A percentile compares a stretch with the other conserved stretches of the same genome.
Conservation (phyloP, 2,329 filamentous ascomycete species). For the Exophiala sp. region DNA sequence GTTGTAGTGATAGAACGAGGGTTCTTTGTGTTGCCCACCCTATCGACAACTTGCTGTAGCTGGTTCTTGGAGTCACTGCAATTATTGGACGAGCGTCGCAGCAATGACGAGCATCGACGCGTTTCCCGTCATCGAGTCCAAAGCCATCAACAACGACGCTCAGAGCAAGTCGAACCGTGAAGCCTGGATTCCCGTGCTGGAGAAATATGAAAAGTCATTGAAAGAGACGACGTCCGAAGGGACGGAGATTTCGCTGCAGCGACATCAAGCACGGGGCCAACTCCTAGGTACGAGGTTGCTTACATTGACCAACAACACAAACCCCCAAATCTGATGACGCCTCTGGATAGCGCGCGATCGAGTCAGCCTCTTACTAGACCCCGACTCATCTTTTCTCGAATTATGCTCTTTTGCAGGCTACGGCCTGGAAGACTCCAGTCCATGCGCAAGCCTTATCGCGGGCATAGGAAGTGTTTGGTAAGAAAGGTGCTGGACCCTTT, state of each 20-base stretch:
- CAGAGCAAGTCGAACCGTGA: constrained; percentile 18
- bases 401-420: constrained; percentile 37
- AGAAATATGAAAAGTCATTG: constrained; percentile 31
- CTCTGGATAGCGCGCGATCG: constrained; percentile 36
- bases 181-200: constrained; percentile 33
- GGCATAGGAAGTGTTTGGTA: constrained; percentile 37
- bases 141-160: neutral
- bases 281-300: constrained; percentile 31
- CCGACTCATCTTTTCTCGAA: constrained; percentile 39
- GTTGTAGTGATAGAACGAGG: no score
- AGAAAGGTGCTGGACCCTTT: neutral
- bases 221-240: constrained; percentile 32
- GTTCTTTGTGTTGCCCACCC: no score
- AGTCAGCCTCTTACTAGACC: constrained; percentile 36
- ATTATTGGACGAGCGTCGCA: neutral
- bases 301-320: no score
- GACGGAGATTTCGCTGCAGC: constrained; percentile 29
- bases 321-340: no score
- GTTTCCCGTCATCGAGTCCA: neutral
- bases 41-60: no score
- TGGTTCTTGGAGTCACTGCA: no score
- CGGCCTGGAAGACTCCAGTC: constrained; percentile 34
- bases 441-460: constrained; percentile 36
- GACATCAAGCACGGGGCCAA: constrained; percentile 33
- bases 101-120: neutral